Percentiles rank a stretch among this genome's conserved stretches.
These are phyloP conservation scores for Torrubiellomyces zombiae DNA, from an alignment of 2,329 filamentous ascomycete genomes.

Conservation along the genomic window DNA sequence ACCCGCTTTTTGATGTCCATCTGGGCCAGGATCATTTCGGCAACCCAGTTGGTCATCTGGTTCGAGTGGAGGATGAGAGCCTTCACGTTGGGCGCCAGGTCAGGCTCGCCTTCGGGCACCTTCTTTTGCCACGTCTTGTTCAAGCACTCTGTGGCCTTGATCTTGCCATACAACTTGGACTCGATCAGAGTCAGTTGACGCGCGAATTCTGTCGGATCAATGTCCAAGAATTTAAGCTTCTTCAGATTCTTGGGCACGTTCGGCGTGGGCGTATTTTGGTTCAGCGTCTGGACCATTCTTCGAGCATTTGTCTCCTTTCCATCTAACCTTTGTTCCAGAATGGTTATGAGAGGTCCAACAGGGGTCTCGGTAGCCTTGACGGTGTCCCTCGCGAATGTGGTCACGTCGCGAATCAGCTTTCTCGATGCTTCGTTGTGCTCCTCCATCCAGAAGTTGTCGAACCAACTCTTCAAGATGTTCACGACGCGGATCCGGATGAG, in stretches of 20 bases:
- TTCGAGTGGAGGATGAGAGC: slow-evolving; percentile 94
- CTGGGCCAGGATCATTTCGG: slow-evolving; percentile 95
- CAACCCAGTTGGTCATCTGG: slow-evolving; percentile 98
- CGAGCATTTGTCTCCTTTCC: slow-evolving; percentile 80
- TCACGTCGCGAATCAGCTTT: slow-evolving; percentile 73
- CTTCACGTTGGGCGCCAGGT: slow-evolving; percentile 88
- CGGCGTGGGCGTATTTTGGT: slow-evolving; percentile 64
- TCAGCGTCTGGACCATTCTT: slow-evolving; percentile 73
- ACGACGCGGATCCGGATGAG: slow-evolving; percentile 90
- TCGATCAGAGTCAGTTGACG: slow-evolving; percentile 95
- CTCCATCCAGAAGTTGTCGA: slow-evolving; percentile 99
- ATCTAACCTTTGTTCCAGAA: slow-evolving; percentile 74
- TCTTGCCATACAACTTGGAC: slow-evolving; percentile 84
- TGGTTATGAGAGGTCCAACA: slow-evolving; percentile 65
- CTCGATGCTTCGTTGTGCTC: slow-evolving; percentile 69
- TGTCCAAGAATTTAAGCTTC: slow-evolving; percentile 96
- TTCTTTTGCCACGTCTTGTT: slow-evolving; percentile 99
- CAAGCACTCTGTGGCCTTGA: slow-evolving; percentile 86
- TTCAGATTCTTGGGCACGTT: slow-evolving; percentile 99
- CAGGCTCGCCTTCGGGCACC: slow-evolving; percentile 59
- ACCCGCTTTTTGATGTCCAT: slow-evolving; percentile 90
- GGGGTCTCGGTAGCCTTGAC: slow-evolving; percentile 89
- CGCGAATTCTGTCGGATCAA: slow-evolving; percentile 92
- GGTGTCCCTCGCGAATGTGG: slow-evolving; percentile 78
- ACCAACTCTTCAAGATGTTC: slow-evolving; percentile 96